Conservation (phyloP, 495 filamentous ascomycete genomes). For the Penicillium roqueforti region DNA sequence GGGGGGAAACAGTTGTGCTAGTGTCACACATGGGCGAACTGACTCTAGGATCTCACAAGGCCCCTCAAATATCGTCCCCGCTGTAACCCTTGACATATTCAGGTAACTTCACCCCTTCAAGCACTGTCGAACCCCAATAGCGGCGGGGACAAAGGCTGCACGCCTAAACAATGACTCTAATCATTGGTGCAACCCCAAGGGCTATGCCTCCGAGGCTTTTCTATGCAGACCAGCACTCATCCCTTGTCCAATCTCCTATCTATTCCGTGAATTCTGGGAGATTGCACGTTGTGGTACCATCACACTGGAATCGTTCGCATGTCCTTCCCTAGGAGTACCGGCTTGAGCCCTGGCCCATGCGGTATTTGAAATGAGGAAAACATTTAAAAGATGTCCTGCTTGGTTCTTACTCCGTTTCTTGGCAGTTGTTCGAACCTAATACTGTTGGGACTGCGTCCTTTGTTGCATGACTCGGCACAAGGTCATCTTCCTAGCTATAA, state of each 20-base stretch:
- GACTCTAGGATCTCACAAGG: background rate
- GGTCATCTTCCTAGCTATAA: background rate
- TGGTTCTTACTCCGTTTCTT: background rate
- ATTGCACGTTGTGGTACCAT: background rate
- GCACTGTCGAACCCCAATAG: background rate
- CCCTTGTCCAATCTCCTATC: background rate
- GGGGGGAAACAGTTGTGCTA: background rate
- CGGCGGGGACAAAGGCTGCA: background rate
- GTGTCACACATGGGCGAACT: constrained; percentile 1
- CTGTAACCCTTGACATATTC: background rate
- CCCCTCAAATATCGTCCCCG: background rate
- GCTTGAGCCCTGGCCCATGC: background rate
- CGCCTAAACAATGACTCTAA: background rate
- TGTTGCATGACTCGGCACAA: background rate
- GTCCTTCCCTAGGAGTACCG: background rate
- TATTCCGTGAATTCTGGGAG: background rate
- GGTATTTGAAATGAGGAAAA: background rate
- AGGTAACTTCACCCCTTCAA: background rate
- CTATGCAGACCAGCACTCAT: background rate
- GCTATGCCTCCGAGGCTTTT: background rate
- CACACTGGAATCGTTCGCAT: constrained; percentile 1
- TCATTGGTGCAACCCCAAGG: background rate
- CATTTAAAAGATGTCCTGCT: constrained; percentile 6
- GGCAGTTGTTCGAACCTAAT: background rate
- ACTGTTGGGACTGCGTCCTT: background rate